Evolutionary conservation across 2,329 filamentous ascomycete genomes (phyloP), one percentile per base, ranked within the genome.

Genomic region (Colletotrichum liaoningense): DNA sequence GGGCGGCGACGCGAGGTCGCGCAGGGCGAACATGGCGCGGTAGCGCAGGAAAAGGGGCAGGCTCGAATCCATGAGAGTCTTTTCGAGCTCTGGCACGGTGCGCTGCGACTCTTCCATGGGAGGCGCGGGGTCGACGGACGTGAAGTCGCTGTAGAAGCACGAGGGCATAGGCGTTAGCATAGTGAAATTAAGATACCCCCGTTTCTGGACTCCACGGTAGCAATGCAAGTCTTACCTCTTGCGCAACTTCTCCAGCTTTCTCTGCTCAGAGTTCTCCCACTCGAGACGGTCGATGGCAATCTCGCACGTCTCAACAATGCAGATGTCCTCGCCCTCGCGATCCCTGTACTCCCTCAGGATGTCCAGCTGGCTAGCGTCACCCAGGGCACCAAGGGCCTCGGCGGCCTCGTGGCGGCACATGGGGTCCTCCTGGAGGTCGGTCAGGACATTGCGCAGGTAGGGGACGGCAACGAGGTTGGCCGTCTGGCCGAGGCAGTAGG

Each of bases 331-430:
- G 22, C 90, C 91, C 75, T 88, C 84, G 75, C 94, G 91, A 80
- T 98, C 94, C 75, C 94, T 89, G 79, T 95, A 90, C 76, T 90
- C 83, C 80, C 88, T 90, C 76, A 99, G 85, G 42, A 98, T 84
- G 2, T 91, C 90, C 80, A 99, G 82, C 79, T 94, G 95, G 4
- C 88, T 89, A 35, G 87, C 84, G 80, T 96, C 92, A 4, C 94
- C 95, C 74, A 99, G 86, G 12, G 97, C 97, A 14, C 95, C 97
- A 16, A 99, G 88, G 3, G 97, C 97, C 86, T 99, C 97, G 3
- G 96, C 97, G 19, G 97, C 96, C 86, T 99, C 97, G 79, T 99
- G 97, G 77, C 97, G 90, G 83, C 95, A 97, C 95, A 99, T 99
- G 49, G 93, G 84, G 85, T 98, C 95, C 83, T 98, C 95, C n/a